Percentiles rank a stretch among this genome's conserved stretches.
phyloP scores from a whole-genome alignment of 148 eudicot genomes.

The Amaranthus palmeri region DNA sequence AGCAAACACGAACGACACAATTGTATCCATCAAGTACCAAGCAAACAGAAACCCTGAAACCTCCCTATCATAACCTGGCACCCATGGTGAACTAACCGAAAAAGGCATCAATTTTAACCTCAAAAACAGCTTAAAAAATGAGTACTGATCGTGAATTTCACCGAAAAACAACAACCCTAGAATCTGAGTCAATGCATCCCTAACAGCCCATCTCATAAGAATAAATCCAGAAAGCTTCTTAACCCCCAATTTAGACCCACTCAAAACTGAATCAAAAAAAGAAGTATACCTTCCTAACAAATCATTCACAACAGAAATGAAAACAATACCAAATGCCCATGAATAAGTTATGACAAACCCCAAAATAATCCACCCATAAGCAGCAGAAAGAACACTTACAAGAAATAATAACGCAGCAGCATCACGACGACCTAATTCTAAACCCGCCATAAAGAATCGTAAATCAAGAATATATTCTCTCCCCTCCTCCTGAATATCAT shows the following conservation, averaged over 20 bases:
- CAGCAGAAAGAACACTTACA: constrained; percentile 51
- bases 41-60: constrained; percentile 53
- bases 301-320: constrained; percentile 54
- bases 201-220: constrained; percentile 86
- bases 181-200: constrained; percentile 77
- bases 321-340: constrained; percentile 68
- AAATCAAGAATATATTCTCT: constrained; percentile 39
- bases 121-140: constrained; percentile 73
- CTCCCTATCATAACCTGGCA: constrained; percentile 58
- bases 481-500: constrained; percentile 9
- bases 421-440: constrained; percentile 56
- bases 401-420: constrained; percentile 57
- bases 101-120: constrained; percentile 89
- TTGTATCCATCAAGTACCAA: constrained; percentile 65
- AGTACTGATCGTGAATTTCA: constrained; percentile 77
- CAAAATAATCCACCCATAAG: constrained; percentile 70
- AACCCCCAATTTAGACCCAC: constrained; percentile 62
- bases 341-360: constrained; percentile 75
- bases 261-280: constrained; percentile 40
- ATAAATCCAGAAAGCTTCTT: constrained; percentile 70
- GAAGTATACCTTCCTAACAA: constrained; percentile 47
- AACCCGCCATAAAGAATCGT: constrained; percentile 47
- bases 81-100: constrained; percentile 53
- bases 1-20: constrained; percentile 64
- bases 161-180: constrained; percentile 78